Evolutionary conservation across 352 stramenopile species (phyloP).

Genomic region (Peronospora farinosa): DNA sequence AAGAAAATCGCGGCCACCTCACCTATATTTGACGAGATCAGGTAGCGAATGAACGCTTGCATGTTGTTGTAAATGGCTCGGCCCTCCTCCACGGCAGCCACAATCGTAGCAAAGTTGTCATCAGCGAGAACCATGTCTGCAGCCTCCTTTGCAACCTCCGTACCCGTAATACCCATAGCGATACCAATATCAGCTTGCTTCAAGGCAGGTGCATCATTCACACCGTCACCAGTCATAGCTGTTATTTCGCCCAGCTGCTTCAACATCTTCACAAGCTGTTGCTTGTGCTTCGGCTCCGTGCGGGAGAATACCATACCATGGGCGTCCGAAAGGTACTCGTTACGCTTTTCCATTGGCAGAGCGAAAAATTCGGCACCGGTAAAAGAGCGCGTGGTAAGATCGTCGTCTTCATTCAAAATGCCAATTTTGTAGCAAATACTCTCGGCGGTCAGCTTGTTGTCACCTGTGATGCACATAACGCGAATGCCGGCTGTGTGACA

Average conservation of each 20-base stretch:
- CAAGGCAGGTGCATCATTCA: constrained; percentile 98
- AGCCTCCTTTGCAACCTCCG: constrained; percentile 96
- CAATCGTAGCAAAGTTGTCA: constrained; percentile 99
- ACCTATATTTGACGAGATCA: constrained; percentile 99
- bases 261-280: constrained; percentile 93
- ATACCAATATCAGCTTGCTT: constrained; percentile 98
- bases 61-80: constrained; percentile 94
- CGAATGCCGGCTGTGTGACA: constrained; percentile 95
- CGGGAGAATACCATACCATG: constrained; percentile 95
- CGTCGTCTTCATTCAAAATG: constrained; percentile 87
- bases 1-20: constrained; percentile 99
- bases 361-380: constrained; percentile 95
- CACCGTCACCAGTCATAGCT: constrained; percentile 98
- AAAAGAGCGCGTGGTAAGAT: constrained; percentile 89
- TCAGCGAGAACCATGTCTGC: constrained; percentile 97
- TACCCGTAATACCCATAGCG: constrained; percentile 98
- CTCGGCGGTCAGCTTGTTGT: constrained; percentile 97
- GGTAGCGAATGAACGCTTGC: constrained; percentile 98
- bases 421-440: constrained; percentile 96
- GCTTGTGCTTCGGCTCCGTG: constrained; percentile 97
- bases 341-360: constrained; percentile 87
- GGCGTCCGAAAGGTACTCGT: constrained; percentile 81
- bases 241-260: constrained; percentile 91
- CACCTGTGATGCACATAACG: constrained; percentile 99
- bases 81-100: constrained; percentile 84